Evolutionary conservation across 2,329 filamentous ascomycete species (phyloP), one percentile per base, ranked within the genome.

Genomic region (Penicillium hesseltinei): DNA sequence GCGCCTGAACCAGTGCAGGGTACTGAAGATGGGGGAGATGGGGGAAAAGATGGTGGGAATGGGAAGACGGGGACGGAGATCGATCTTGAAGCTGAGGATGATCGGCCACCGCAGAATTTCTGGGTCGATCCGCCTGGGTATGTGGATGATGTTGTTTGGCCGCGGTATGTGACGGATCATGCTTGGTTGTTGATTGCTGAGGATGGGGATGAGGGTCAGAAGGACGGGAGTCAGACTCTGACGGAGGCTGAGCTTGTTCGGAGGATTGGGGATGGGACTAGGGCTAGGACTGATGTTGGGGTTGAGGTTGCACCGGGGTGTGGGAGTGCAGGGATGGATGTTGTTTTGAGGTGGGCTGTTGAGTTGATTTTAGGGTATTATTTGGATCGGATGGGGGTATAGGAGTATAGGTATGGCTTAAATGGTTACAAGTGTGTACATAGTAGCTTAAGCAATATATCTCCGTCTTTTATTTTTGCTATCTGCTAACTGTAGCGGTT

Each of bases 91-190:
- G 62, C 43, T 7, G 69, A 72, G 54, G 69, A 68, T 62, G 69
- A 74, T 66, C 44, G 70, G 77, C 38, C 81, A 1, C 69, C 69
- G 31, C 71, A 97, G 69, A 93, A 92, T 29, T 99, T 97, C 77
- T 99, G 94, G 94, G 83, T 87, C 56, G 94, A 99, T 73, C 94
- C 94, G 0, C 91, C 91, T 0, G 92, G 91, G 0, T 99, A 97
- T 72, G 92, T 97, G 38, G 92, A 97, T 72, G 84, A 89, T 71
- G 84, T 99, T 54, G 94, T 99, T 5, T 99, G 94, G 94, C 93
- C 93, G 4, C 93, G 96, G 67, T 97, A 97, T 74, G 90, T 89
- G 4, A 80, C 83, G 52, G 85, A 91, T 66, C 92, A 97, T 76
- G 79, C 80, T 23, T 96, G 90, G 81, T 78, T 99, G 72, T 94